Conservation (phyloP, 108 stramenopile genomes). For the Mayamaea pseudoterrestris region DNA sequence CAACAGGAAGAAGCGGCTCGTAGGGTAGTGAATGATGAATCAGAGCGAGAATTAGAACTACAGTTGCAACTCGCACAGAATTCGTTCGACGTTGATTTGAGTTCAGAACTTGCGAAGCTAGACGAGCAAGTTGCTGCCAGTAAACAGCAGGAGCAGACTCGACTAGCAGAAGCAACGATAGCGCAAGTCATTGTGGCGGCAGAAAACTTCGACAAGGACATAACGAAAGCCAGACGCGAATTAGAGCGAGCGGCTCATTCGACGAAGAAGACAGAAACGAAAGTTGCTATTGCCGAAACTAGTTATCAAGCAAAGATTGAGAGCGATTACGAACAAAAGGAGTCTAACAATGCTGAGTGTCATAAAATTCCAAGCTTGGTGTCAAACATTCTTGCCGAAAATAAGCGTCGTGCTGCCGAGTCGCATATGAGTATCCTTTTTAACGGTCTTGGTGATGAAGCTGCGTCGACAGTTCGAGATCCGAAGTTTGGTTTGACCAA, state of each 20-base stretch:
- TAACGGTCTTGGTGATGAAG: not conserved
- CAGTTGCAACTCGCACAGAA: not conserved
- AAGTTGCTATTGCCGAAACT: conserved; percentile 19
- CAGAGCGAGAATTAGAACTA: not conserved
- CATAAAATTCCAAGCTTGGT: conserved; percentile 25
- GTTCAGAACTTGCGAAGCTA: not conserved
- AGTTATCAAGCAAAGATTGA: conserved; percentile 22
- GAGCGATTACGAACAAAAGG: conserved; percentile 14
- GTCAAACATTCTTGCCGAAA: conserved; percentile 32
- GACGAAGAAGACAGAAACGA: conserved; percentile 9
- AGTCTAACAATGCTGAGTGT: conserved; percentile 13
- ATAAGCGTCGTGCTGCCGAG: conserved; percentile 40
- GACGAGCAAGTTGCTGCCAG: not conserved
- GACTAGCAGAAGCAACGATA: conserved; percentile 9
- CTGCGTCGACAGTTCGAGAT: too few species aligned
- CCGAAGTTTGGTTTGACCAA: conserved; percentile 22
- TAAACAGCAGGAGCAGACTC: not conserved
- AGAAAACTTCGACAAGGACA: conserved; percentile 18
- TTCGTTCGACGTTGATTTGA: conserved; percentile 1
- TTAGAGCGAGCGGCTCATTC: conserved; percentile 14
- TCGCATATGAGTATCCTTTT: conserved; percentile 35
- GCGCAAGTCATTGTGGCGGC: conserved; percentile 12
- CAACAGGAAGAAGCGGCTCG: not conserved
- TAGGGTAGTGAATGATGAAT: not conserved
- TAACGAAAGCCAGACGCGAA: conserved; percentile 16